A percentile compares a stretch with the other conserved stretches of the same genome.
Evolutionary conservation across 371 early-diverging fungal species (phyloP).

Genomic region (Lichtheimia ramosa): DNA sequence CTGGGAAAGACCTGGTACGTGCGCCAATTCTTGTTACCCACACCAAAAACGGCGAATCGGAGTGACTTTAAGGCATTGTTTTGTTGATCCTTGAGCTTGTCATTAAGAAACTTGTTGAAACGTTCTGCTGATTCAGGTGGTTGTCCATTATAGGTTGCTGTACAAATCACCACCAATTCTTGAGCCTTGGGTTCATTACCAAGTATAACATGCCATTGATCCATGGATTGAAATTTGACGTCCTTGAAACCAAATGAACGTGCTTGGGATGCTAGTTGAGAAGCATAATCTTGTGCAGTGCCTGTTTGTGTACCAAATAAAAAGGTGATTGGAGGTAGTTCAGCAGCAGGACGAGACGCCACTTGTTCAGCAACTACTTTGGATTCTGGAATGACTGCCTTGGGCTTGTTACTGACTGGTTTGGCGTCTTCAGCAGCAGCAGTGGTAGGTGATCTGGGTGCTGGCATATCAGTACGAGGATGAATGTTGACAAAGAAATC

Average conservation of each 20-base stretch:
- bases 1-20: constrained; percentile 58
- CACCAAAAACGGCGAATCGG: constrained; percentile 54
- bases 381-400: background rate
- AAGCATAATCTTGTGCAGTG: constrained; percentile 56
- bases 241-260: constrained; percentile 46
- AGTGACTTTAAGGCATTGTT: constrained; percentile 33
- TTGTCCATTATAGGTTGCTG: constrained; percentile 57
- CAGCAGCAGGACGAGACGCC: constrained; percentile 2
- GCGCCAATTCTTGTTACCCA: constrained; percentile 62
- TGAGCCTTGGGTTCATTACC: constrained; percentile 17
- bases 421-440: background rate
- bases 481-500: constrained; percentile 34
- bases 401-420: background rate
- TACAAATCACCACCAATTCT: constrained; percentile 48
- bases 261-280: constrained; percentile 41
- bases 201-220: constrained; percentile 52
- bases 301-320: constrained; percentile 59
- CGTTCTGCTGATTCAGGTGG: constrained; percentile 59
- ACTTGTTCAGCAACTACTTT: background rate
- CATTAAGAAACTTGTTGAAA: constrained; percentile 48
- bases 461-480: constrained; percentile 42
- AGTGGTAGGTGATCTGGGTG: constrained; percentile 15
- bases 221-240: constrained; percentile 32
- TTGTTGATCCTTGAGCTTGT: constrained; percentile 32
- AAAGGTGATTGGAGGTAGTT: constrained; percentile 43